Evolutionary conservation across 306 rosid genomes (phyloP).

Genomic region (Vicia sativa): DNA sequence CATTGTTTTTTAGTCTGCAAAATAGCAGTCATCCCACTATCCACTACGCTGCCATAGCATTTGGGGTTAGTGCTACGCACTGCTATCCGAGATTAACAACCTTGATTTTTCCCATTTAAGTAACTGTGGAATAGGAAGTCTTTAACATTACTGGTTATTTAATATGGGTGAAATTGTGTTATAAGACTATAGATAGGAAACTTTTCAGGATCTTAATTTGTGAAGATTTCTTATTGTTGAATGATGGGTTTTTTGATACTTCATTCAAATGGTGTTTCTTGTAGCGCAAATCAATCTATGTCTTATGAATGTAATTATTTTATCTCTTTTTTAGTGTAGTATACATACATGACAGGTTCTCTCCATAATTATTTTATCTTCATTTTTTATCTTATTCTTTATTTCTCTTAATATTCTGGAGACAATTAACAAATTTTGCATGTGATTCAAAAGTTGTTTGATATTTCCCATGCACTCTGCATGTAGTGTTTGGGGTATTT

Average conservation of each 20-base stretch:
- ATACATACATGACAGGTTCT: background rate
- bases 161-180: background rate
- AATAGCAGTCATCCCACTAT: too few relatives aligned
- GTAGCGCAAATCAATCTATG: background rate
- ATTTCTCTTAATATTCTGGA: conserved; percentile 14
- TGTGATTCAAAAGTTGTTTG: conserved; percentile 1
- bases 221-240: background rate
- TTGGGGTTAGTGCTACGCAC: too few relatives aligned
- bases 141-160: background rate
- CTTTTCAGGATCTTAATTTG: conserved; percentile 1
- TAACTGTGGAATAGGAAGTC: background rate
- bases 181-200: background rate
- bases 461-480: background rate
- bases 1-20: too few relatives aligned
- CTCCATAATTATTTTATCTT: background rate
- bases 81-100: too few relatives aligned
- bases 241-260: background rate
- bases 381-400: background rate
- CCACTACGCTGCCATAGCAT: too few relatives aligned
- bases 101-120: background rate
- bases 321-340: background rate
- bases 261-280: background rate
- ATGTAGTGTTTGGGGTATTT: background rate
- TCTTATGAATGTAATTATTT: background rate
- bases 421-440: conserved; percentile 18